Evolutionary conservation across 495 filamentous ascomycete species (phyloP).

Genomic region (Trichoderma erinaceum): DNA sequence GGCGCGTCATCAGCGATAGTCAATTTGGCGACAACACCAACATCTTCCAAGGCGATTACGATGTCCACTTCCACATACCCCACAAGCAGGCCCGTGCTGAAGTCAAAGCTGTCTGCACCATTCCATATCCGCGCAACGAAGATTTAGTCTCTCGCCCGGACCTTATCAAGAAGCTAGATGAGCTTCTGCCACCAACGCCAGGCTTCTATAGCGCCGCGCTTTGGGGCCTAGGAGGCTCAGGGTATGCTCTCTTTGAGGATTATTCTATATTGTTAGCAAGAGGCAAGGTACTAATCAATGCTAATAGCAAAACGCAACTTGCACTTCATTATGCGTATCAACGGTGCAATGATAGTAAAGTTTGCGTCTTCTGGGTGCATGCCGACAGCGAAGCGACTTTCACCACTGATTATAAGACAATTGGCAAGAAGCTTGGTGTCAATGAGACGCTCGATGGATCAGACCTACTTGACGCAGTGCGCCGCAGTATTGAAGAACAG

Average conservation of each 20-base stretch:
- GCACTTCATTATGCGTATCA: constrained; percentile 22
- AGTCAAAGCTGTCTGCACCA: neutral
- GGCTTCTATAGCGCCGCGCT: constrained; percentile 20
- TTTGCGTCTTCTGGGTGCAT: constrained; percentile 8
- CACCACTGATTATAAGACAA: constrained; percentile 1
- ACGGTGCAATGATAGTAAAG: constrained; percentile 15
- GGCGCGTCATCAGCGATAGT: neutral
- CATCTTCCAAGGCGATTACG: neutral
- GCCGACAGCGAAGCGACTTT: constrained; percentile 7
- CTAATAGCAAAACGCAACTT: constrained; percentile 25
- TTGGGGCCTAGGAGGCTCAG: constrained; percentile 22
- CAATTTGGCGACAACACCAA: neutral
- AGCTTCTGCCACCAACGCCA: constrained; percentile 15
- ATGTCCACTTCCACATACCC: neutral
- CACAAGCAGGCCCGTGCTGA: too few relatives aligned
- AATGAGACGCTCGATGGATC: neutral
- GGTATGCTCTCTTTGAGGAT: too few relatives aligned
- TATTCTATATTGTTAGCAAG: neutral
- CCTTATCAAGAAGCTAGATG: constrained; percentile 16
- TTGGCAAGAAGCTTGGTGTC: constrained; percentile 3
- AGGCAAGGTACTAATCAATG: constrained; percentile 13
- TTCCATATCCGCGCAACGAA: constrained; percentile 21
- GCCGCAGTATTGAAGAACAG: neutral
- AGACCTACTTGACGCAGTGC: neutral
- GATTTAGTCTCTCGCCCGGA: constrained; percentile 17